phyloP scores from a whole-genome alignment of 179 eudicot genomes.

The Gypsophila paniculata region DNA sequence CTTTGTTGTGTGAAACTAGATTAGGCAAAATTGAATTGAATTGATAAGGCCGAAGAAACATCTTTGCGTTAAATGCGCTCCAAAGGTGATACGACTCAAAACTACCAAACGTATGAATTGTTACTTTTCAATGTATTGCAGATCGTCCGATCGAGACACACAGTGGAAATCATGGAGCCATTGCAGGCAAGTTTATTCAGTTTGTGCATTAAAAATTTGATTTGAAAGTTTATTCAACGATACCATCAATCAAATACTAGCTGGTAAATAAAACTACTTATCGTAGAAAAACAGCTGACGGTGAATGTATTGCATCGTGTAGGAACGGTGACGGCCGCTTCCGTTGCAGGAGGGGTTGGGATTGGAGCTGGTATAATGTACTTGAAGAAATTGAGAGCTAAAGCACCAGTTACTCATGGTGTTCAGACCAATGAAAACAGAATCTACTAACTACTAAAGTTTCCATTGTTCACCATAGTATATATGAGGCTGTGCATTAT shows the following conservation, averaged over 20 bases:
- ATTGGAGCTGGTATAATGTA: constrained; percentile 82
- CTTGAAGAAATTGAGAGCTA: constrained; percentile 65
- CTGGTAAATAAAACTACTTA: no score
- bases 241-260: not conserved
- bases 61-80: not conserved
- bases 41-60: not conserved
- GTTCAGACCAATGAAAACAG: constrained; percentile 84
- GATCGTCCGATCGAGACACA: constrained; percentile 45
- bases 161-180: constrained; percentile 37
- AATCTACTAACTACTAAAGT: constrained; percentile 50
- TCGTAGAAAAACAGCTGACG: no score
- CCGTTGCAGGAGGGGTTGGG: constrained; percentile 73
- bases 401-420: constrained; percentile 83
- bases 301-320: not conserved
- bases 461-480: not conserved
- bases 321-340: constrained; percentile 68
- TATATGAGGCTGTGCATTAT: not conserved
- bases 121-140: constrained; percentile 20
- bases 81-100: no score
- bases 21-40: no score
- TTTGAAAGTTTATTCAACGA: not conserved
- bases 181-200: constrained; percentile 46
- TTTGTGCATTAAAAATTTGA: not conserved
- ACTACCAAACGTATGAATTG: not conserved
- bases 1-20: no score